Base-by-base conservation (phyloP, 2,329 filamentous ascomycete genomes). In the Paraphaeosphaeria sporulosa region DNA sequence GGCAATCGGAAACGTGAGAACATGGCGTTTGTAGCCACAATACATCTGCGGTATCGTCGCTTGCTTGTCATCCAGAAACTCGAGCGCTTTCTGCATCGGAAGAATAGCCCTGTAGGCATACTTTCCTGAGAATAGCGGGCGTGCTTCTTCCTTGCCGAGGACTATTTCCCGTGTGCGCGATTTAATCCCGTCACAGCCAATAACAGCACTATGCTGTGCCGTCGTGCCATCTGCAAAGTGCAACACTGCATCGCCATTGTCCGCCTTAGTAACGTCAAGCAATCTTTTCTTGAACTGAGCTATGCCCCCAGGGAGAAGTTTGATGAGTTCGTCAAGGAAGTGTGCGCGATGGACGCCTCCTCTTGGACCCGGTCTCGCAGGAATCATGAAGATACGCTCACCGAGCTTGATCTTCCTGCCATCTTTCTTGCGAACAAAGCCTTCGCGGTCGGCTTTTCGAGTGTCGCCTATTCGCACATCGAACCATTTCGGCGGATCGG, bases 121-220 rank as follows among this genome's bases (percentile, higher is more conserved):
- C 62, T 88, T 87, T 34, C 83, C 79, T 0, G 83, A 83, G 69
- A 87, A 90, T 1, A 77, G 71, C 0, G 87, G 79, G 27, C 80
- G 70, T 0, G 81, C 75, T 3, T 80, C 78, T 0, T 62, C 52
- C 2, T 79, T 70, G 0, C 84, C 85, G 2, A 89, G 76, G 5
- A 90, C 72, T 15, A 85, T 71, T 32, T 82, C 71, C 8, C 88
- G 79, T 2, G 85, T 80, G 3, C 79, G 77, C 0, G 85, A 87
- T 69, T 87, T 87, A 68, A 90, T 87, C 0, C 88, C 88, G 72
- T 90, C 88, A 69, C 86, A 88, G 5, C 86, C 87, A 58, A 90
- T 79, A 0, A 87, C 83, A 1, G 80, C 78, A 60, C 78, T 78
- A 32, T 83, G 82, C 27, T 76, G 67, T 0, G 76, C 82, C 0